Evolutionary conservation across 2,329 filamentous ascomycete genomes (phyloP), one percentile per base, ranked within the genome.

Genomic region (Exophiala mesophila): DNA sequence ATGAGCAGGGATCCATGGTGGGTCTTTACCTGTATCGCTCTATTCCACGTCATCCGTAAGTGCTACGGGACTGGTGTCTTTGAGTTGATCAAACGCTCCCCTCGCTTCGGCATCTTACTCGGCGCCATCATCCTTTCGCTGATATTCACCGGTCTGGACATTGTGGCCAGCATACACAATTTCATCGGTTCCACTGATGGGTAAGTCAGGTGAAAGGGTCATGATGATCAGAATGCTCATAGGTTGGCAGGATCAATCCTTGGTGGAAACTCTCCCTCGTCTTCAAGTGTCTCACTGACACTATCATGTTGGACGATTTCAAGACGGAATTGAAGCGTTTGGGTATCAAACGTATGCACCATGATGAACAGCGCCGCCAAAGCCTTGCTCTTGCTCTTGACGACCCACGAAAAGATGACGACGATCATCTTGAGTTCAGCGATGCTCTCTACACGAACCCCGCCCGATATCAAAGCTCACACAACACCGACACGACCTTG

Each of bases 241-340:
- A n/a, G n/a, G n/a, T n/a, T n/a, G n/a, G n/a, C n/a, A 52, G 50
- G 2, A 74, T 82, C 52, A 79, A 82, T 53, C 78, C 78, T 0
- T 82, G 80, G 57, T 82, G 78, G 78, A 79, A 69, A 37, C 30
- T 56, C 20, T 71, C 74, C 0, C 77, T 80, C 33, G 72, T 82
- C 16, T 82, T 81, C 68, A 83, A 83, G 61, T 83, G 80, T 47
- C 68, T 83, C 34, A 81, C 78, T 15, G 80, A 83, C 55, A 78
- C 74, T 0, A 77, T 83, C 38, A 72, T 83, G 38, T 71, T 83
- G 8, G 80, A 83, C 55, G 80, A 83, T 36, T 83, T 83, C 70
- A 82, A 82, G 55, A 80, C 78, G 3, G 70, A 56, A 36, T 34
- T 56, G 36, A 53, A 55, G 44, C 47, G 52, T 12, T 35, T 56